Base-by-base conservation (phyloP, 352 stramenopile genomes). In the Pythium biforme region DNA sequence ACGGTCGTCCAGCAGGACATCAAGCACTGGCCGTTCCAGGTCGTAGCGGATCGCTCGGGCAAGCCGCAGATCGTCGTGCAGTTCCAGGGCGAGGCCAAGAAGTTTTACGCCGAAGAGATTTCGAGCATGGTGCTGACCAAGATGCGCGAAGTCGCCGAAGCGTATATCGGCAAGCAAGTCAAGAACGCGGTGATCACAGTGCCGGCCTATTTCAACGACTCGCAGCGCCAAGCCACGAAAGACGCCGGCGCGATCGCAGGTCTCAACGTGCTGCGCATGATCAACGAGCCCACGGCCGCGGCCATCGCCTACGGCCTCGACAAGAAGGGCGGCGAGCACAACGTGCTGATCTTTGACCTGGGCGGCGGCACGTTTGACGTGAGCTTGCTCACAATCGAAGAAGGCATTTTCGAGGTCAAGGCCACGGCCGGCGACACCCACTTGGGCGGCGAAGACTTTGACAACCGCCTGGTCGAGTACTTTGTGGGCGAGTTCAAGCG, bases 331-430 rank as follows among this genome's bases (percentile, higher is more conserved):
- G 73, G 83, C 14, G 92, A 98, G 70, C 84, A 85, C 66, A 99
- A 98, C 59, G 91, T 99, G 41, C 74, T 99, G 26, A 98, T 99
- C 55, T 99, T 98, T 54, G 96, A 99, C 59, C 74, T 98, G 27
- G 95, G 94, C n/a, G 94, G 94, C 23, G 94, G 94, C 59, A 98
- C 92, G 3, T 98, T 98, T 60, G 94, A 98, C 82, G 91, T 98
- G 55, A 94, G 78, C 29, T 72, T 98, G 9, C 69, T 98, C 7
- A 97, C 73, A 5, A 98, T 98, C 70, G 94, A 98, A 55, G 89
- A 98, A 12, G 95, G 94, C 39, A 97, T 98, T 69, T 98, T 99
- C 68, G 93, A 98, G 69, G 95, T 98, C 50, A 97, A 97, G 78
- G 92, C 93, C 37, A 99, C 95, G 8, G 89, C 83, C 39, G 95